Conservation (phyloP, 1,284 basidiomycete species). For the Meripilus lineatus region DNA sequence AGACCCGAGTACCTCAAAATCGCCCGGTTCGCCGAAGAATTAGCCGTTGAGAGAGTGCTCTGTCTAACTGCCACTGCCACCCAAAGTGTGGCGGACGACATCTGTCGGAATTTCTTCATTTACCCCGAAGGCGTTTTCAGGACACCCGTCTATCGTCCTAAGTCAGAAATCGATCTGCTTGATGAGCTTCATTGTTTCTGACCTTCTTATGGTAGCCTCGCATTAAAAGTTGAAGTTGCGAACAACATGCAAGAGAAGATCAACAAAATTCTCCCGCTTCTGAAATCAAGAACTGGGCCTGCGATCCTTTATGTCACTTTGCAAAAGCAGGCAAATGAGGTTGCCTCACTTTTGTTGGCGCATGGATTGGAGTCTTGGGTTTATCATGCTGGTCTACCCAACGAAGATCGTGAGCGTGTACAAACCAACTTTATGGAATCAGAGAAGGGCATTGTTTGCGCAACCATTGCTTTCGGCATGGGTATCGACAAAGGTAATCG, state of each 20-base stretch:
- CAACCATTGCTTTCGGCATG: slow-evolving; percentile 73
- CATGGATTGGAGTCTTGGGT: slow-evolving; percentile 49
- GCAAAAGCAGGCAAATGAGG: slow-evolving; percentile 59
- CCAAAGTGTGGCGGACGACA: slow-evolving; percentile 56
- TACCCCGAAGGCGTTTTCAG: slow-evolving; percentile 34
- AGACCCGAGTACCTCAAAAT: slow-evolving; percentile 51
- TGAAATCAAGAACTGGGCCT: slow-evolving; percentile 41
- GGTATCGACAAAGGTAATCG: slow-evolving; percentile 58
- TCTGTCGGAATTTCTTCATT: slow-evolving; percentile 55
- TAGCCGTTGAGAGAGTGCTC: slow-evolving; percentile 62
- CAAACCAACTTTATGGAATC: slow-evolving; percentile 64
- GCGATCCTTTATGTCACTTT: slow-evolving; percentile 69
- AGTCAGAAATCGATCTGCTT: slow-evolving; percentile 23
- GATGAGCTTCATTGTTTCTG: neutral
- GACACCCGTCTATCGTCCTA: slow-evolving; percentile 36
- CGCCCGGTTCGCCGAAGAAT: slow-evolving; percentile 53
- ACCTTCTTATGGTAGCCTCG: slow-evolving; percentile 35
- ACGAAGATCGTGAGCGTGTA: slow-evolving; percentile 48
- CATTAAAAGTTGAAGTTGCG: slow-evolving; percentile 50
- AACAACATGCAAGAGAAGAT: slow-evolving; percentile 37
- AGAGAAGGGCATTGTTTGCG: slow-evolving; percentile 61
- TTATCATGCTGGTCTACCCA: slow-evolving; percentile 67
- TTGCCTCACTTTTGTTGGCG: slow-evolving; percentile 46
- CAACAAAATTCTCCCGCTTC: slow-evolving; percentile 39
- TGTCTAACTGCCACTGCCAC: slow-evolving; percentile 76